Base-by-base conservation (phyloP, 768 basidiomycete genomes). In the Pisolithus sp. region DNA sequence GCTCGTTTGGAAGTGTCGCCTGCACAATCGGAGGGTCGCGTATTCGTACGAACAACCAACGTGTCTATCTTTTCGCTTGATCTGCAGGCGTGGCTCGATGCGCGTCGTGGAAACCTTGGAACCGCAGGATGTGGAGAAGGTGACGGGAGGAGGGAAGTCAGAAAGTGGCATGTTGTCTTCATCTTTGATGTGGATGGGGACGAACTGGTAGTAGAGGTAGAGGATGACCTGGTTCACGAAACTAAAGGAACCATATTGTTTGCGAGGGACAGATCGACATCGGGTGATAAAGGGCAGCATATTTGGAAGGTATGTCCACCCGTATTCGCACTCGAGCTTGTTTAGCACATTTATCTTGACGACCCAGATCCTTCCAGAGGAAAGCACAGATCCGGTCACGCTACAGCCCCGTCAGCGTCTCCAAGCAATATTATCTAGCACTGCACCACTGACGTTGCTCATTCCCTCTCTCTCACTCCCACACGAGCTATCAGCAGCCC, bases 401-500 rank as follows among this genome's bases (percentile, higher is more conserved):
- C 55, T 50, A 34, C 65, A 71, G 17, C 51, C 55, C 12, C 74
- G 77, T 2, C 81, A 80, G 18, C 79, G 88, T 12, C 70, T 89
- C n/a, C 83, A 86, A 55, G 73, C 73, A 4, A 77, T 93, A 43
- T 73, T 94, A 13, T 72, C 73, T 6, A 77, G 81, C 1, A 44
- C 59, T 1, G 78, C 70, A 0, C 76, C 83, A 0, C 61, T 93
- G 42, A 69, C 69, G 2, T 68, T 93, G 34, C 73, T 93, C 46
- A 66, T 84, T 20, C 74, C 79, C 8, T 64, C 74, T 9, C 59
- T 55, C 15, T 21, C 53, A 5, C 60, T 62, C 1, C 62, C 57
- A 7, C 59, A 62, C n/a, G 74, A 76, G 28, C 60, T 78, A 8
- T 79, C 78, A 0, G 65, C 82, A 3, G 90, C 87, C 2, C 62